These are phyloP conservation scores for Pyronema domesticum DNA, from an alignment of 495 filamentous ascomycete species.

Conservation along the genomic window DNA sequence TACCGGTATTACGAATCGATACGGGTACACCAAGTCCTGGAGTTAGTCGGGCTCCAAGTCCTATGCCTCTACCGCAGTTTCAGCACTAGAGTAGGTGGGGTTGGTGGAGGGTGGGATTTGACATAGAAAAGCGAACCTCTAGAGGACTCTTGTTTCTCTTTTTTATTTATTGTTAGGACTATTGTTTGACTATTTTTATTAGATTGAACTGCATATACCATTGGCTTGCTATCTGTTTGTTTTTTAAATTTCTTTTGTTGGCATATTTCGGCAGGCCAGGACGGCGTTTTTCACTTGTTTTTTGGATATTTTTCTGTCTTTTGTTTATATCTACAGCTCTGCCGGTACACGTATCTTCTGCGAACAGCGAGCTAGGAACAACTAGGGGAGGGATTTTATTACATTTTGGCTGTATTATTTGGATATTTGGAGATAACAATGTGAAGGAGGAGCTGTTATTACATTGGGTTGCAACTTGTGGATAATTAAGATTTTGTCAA, in stretches of 20 bases:
- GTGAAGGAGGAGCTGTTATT: too few relatives aligned
- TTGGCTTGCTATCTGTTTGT: not conserved
- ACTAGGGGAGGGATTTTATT: too few relatives aligned
- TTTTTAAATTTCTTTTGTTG: not conserved
- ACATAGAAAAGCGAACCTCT: not conserved
- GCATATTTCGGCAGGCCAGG: not conserved
- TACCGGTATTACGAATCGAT: constrained; percentile 3
- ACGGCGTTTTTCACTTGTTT: not conserved
- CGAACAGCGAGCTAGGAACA: too few relatives aligned
- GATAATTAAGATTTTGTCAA: too few relatives aligned
- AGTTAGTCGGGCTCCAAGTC: not conserved
- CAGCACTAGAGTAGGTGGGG: not conserved
- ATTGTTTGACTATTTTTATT: not conserved
- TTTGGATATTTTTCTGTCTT: not conserved
- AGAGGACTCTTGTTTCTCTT: not conserved
- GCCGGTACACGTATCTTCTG: not conserved
- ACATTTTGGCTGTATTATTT: too few relatives aligned
- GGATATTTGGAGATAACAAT: too few relatives aligned
- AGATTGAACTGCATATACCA: not conserved
- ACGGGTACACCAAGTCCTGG: constrained; percentile 1
- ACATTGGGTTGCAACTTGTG: too few relatives aligned
- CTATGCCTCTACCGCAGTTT: not conserved
- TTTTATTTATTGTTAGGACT: not conserved
- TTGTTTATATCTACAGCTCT: not conserved
- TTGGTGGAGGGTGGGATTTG: not conserved